Percentiles rank a stretch among this genome's conserved stretches.
These are phyloP conservation scores for Aeminium ludgeri DNA, from an alignment of 495 filamentous ascomycete genomes.

Conservation along the genomic window DNA sequence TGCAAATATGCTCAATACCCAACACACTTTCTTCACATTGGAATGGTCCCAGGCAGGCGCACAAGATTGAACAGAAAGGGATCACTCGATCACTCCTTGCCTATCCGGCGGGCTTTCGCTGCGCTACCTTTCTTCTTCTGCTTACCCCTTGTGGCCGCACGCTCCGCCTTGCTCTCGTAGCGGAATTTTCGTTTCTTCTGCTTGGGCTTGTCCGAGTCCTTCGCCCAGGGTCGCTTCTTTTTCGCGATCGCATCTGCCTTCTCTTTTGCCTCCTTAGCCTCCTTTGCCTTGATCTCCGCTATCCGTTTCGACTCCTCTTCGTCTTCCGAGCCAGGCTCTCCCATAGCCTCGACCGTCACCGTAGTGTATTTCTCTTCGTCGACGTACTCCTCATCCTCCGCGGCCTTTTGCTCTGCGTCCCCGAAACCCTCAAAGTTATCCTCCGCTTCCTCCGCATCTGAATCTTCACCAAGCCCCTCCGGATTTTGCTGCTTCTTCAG, in stretches of 20 bases:
- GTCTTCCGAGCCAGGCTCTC: conserved; percentile 15
- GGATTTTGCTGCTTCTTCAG: conserved; percentile 26
- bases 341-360: conserved; percentile 82
- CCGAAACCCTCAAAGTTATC: conserved; percentile 50
- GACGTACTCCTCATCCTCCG: conserved; percentile 84
- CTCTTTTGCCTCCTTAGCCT: conserved; percentile 23
- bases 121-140: conserved; percentile 41
- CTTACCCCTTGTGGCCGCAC: conserved; percentile 48
- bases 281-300: conserved; percentile 7
- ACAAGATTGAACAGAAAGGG: background rate
- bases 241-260: conserved; percentile 15
- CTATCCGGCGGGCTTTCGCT: conserved; percentile 18
- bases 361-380: conserved; percentile 92
- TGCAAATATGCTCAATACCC: too few species aligned
- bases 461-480: conserved; percentile 27
- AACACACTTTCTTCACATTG: conserved; percentile 1
- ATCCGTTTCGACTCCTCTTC: conserved; percentile 3
- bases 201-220: conserved; percentile 40
- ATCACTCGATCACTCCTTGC: conserved; percentile 2
- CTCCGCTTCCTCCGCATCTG: conserved; percentile 27
- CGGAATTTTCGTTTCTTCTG: conserved; percentile 78
- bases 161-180: conserved; percentile 73
- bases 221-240: conserved; percentile 25
- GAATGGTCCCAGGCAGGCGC: background rate
- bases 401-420: conserved; percentile 26